Evolutionary conservation across 345 rosid species (phyloP).

Genomic region (Atalantia buxifolia): DNA sequence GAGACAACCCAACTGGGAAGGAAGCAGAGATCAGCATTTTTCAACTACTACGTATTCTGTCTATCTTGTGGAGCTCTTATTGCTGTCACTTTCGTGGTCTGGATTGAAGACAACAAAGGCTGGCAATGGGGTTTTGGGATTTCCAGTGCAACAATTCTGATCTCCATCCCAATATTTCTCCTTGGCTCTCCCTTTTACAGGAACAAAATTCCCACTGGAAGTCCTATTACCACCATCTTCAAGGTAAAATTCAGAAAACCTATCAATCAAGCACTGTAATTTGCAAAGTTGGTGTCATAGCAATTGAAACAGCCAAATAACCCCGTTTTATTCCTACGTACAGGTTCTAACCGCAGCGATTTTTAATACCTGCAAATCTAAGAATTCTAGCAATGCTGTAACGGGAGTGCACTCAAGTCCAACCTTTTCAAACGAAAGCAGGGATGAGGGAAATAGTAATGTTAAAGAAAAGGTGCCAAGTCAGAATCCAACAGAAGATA

Average conservation of each 20-base stretch:
- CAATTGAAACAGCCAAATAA: not conserved
- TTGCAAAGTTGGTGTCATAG: not conserved
- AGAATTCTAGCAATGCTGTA: conserved; percentile 36
- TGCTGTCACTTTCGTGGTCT: conserved; percentile 87
- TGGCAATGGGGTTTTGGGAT: conserved; percentile 92
- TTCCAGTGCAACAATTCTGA: conserved; percentile 63
- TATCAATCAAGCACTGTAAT: not conserved
- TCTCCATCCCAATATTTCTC: conserved; percentile 71
- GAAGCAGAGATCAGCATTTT: conserved; percentile 79
- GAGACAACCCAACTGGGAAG: conserved; percentile 65
- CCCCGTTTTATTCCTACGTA: not conserved
- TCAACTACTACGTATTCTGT: conserved; percentile 79
- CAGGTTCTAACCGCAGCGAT: conserved; percentile 60
- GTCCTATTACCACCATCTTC: conserved; percentile 76
- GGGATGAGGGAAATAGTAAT: conserved; percentile 25
- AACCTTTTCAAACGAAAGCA: conserved; percentile 24
- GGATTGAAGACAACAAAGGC: conserved; percentile 94
- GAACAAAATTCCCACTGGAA: conserved; percentile 61
- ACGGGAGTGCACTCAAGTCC: conserved; percentile 32
- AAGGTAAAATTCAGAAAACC: conserved; percentile 44
- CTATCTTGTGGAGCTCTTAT: conserved; percentile 82
- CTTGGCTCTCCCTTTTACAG: conserved; percentile 66
- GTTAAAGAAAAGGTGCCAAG: conserved; percentile 12
- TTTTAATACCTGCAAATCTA: conserved; percentile 27
- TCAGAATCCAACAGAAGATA: conserved; percentile 22